Percentiles rank a stretch among this genome's conserved stretches.
phyloP scores from a whole-genome alignment of 2,329 filamentous ascomycete species.

The Didymellaceae sp. region DNA sequence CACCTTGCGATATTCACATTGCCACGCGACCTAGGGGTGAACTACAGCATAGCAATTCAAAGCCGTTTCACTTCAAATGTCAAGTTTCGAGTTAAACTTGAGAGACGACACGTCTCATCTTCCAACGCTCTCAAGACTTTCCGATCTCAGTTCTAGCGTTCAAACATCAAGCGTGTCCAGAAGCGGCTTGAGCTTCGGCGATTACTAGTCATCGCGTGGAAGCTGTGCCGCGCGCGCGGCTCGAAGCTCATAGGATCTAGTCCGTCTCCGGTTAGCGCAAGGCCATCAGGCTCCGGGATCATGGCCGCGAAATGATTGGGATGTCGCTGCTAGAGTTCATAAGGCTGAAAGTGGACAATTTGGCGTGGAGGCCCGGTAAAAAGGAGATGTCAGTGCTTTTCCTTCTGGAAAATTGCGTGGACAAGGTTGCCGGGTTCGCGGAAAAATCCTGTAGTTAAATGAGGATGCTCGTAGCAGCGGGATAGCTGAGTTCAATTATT shows the following conservation, averaged over 20 bases:
- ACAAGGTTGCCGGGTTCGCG: slow-evolving; percentile 24
- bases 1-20: slow-evolving; percentile 14
- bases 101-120: slow-evolving; percentile 20
- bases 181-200: slow-evolving; percentile 13
- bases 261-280: slow-evolving; percentile 13
- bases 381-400: slow-evolving; percentile 30
- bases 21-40: slow-evolving; percentile 17
- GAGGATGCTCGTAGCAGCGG: slow-evolving; percentile 15
- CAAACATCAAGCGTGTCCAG: slow-evolving; percentile 13
- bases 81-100: slow-evolving; percentile 14
- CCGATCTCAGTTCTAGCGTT: slow-evolving; percentile 16
- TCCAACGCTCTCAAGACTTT: slow-evolving; percentile 17
- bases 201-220: slow-evolving; percentile 27
- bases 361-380: slow-evolving; percentile 25
- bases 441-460: slow-evolving; percentile 19
- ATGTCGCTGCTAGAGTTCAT: slow-evolving; percentile 14
- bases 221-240: slow-evolving; percentile 31
- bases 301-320: slow-evolving; percentile 25
- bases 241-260: slow-evolving; percentile 14
- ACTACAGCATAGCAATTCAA: slow-evolving; percentile 7
- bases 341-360: slow-evolving; percentile 15
- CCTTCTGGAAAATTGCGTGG: slow-evolving; percentile 27
- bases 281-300: slow-evolving; percentile 14
- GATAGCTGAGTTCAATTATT: slow-evolving; percentile 10
- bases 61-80: slow-evolving; percentile 21